Evolutionary conservation across 192 early-diverging fungal genomes (phyloP).

Genomic region (Coemansia sp.): DNA sequence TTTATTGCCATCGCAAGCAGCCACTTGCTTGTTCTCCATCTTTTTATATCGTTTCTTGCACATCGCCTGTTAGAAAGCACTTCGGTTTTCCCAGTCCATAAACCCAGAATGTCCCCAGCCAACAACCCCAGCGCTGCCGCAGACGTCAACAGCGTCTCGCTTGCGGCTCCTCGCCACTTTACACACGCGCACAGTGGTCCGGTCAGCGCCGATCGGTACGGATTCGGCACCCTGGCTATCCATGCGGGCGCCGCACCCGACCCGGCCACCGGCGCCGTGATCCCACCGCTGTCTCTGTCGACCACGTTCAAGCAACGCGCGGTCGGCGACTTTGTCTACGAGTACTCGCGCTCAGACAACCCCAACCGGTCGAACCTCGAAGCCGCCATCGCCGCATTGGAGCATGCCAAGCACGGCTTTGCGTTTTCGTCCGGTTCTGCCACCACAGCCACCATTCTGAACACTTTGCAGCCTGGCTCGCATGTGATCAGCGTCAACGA

Average conservation of each 20-base stretch:
- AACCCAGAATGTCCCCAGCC: slow-evolving; percentile 33
- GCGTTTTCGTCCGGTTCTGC: slow-evolving; percentile 86
- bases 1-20: no score
- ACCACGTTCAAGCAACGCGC: slow-evolving; percentile 94
- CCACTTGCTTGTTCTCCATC: no score
- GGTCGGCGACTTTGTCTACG: slow-evolving; percentile 89
- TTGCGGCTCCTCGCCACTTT: not conserved
- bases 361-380: slow-evolving; percentile 78
- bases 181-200: not conserved
- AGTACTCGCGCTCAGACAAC: slow-evolving; percentile 82
- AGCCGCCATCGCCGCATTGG: slow-evolving; percentile 87
- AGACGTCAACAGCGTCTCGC: slow-evolving; percentile 18
- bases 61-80: no score
- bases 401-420: slow-evolving; percentile 84
- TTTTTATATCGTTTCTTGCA: no score
- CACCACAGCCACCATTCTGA: slow-evolving; percentile 79
- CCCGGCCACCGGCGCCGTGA: slow-evolving; percentile 91
- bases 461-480: slow-evolving; percentile 65
- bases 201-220: slow-evolving; percentile 24
- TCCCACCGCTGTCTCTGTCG: slow-evolving; percentile 91
- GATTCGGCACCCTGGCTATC: slow-evolving; percentile 92
- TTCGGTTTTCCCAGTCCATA: no score
- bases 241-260: slow-evolving; percentile 93
- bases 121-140: slow-evolving; percentile 18
- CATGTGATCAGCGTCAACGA: slow-evolving; percentile 87